Conservation (phyloP, 1,284 basidiomycete genomes). For the Testicularia cyperi region DNA sequence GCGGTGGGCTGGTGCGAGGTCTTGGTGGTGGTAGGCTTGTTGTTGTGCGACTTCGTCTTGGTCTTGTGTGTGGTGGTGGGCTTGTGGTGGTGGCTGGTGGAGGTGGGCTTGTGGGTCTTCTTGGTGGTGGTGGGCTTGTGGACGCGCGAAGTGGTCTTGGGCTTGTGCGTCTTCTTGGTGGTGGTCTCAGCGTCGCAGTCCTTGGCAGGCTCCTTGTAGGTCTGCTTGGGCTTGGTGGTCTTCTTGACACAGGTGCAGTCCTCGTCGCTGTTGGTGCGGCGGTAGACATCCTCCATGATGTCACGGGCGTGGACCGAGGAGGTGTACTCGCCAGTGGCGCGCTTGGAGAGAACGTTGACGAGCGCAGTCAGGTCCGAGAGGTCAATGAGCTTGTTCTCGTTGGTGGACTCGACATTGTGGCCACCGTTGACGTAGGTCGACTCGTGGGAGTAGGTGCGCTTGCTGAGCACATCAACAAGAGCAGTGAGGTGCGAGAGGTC, state of each 20-base stretch:
- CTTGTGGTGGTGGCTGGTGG: not conserved
- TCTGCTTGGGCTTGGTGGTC: slow-evolving; percentile 20
- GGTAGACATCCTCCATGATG: slow-evolving; percentile 25
- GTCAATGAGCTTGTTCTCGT: slow-evolving; percentile 39
- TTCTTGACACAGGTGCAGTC: slow-evolving; percentile 41
- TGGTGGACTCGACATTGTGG: slow-evolving; percentile 27
- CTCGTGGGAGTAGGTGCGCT: slow-evolving; percentile 11
- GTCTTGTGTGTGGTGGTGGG: not conserved
- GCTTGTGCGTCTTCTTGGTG: not conserved
- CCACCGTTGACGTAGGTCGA: slow-evolving; percentile 26
- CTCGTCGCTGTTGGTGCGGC: slow-evolving; percentile 31
- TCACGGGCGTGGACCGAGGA: slow-evolving; percentile 27
- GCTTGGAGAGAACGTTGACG: slow-evolving; percentile 31
- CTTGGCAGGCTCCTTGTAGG: not conserved
- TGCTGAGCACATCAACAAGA: slow-evolving; percentile 20
- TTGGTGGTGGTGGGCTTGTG: not conserved
- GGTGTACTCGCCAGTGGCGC: slow-evolving; percentile 17
- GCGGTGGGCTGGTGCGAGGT: slow-evolving; percentile 3
- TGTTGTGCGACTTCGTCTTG: not conserved
- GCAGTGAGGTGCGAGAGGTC: slow-evolving; percentile 25
- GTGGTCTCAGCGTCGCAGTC: not conserved
- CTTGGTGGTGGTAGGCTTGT: slow-evolving; percentile 1
- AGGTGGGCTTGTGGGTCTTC: not conserved
- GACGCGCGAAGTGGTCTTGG: not conserved
- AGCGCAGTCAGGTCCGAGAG: slow-evolving; percentile 26